Evolutionary conservation across 495 filamentous ascomycete genomes (phyloP), one percentile per base, ranked within the genome.

Genomic region (Terfezia boudieri): DNA sequence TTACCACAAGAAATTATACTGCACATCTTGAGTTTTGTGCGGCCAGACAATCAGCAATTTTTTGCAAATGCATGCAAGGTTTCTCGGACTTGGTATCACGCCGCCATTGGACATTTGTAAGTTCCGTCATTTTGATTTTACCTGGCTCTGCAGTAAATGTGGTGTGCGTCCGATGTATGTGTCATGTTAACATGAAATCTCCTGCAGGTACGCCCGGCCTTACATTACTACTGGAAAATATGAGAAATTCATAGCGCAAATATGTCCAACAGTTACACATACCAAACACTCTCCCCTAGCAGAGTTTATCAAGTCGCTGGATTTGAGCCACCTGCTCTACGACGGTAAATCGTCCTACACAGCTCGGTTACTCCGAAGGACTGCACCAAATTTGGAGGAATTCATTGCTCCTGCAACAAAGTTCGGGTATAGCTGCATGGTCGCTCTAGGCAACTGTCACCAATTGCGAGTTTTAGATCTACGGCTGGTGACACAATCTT

Each of bases 331-430:
- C 36, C 69, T 85, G 46, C 74, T 83, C 6, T 78, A 86, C 58
- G 76, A 84, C 60, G 73, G 79, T 26, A 74, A 73, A 48, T 76
- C 77, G 55, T 81, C 77, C 52, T 63, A 75, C 22, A 84, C 80
- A 2, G 79, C 81, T 17, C 70, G 80, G 38, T 63, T 86, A 11
- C 61, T 86, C 17, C 74, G 75, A 5, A 66, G 77, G 17, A 69
- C 77, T 10, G 80, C 81, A 54, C 65, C 61, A 20, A 72, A 69
- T 17, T 65, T 86, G 9, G 73, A 77, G 50, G 67, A 68, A 36
- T 82, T 86, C 59, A 65, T 76, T 37, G 82, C 82, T 12, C 82
- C 82, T 0, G 77, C 76, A 49, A 70, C 77, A 2, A 74, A 73
- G 10, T 86, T 86, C 59, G 71, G 73, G 9, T 66, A 79, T 48